Base-by-base conservation (phyloP, 495 filamentous ascomycete genomes). In the Aspergillus ellipticus region DNA sequence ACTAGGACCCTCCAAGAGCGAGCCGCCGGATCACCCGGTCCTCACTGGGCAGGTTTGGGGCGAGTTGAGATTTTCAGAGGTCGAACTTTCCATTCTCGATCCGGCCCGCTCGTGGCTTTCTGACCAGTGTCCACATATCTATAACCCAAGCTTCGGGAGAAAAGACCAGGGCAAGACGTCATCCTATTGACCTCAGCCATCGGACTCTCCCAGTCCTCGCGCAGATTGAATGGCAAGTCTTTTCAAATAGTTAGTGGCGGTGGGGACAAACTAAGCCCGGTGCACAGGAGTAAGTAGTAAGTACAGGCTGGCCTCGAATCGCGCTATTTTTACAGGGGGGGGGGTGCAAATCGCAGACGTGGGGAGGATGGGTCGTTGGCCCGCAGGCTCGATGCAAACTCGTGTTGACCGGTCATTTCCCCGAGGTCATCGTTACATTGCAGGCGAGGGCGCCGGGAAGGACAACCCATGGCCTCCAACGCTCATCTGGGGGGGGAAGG, bases 361-460 rank as follows among this genome's bases (percentile, higher is more conserved):
- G 21, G 22, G 22, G 13, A 48, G 35, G 11, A 5, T 13, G n/a
- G n/a, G 35, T 16, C 45, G 45, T 28, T 11, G 24, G 13, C 45
- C 24, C 26, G 45, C 22, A 29, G 45, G 45, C 35, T 39, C n/a
- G 31, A 33, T 10, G 9, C 31, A 7, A 47, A 47, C 43, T 47
- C 43, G 43, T 47, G 43, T 47, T 47, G 43, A 24, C 31, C 35
- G 35, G 35, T 39, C 35, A 39, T n/a, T 5, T 4, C 45, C 24
- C 8, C 26, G 4, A 48, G 24, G 45, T 48, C 45, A 48, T 48
- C 45, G 16, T 48, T 24, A 48, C 45, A 22, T 48, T 48, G 22
- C 22, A 48, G 6, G 22, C n/a, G 45, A 48, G 45, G 45, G 28
- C n/a, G n/a, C n/a, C n/a, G n/a, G n/a, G 22, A 22, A 29, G 45